Evolutionary conservation across 2,329 filamentous ascomycete genomes (phyloP).

Genomic region (Aspergillus sp.): DNA sequence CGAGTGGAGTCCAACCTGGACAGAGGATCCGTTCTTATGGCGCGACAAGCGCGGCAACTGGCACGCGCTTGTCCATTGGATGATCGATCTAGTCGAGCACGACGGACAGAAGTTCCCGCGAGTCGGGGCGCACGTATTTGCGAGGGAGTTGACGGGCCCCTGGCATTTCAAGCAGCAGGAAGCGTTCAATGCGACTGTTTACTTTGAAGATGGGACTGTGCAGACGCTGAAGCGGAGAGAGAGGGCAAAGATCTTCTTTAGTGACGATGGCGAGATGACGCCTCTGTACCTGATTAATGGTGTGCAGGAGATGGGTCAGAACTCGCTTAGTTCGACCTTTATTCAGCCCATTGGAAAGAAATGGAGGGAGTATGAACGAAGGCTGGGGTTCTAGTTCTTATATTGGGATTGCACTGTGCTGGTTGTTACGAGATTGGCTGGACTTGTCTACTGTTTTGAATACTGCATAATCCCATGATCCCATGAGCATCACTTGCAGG

Average conservation of each 20-base stretch:
- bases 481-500: too few relatives aligned
- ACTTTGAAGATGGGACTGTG: slow-evolving; percentile 47
- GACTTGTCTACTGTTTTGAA: too few relatives aligned
- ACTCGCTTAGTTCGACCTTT: slow-evolving; percentile 43
- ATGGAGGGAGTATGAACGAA: slow-evolving; percentile 16
- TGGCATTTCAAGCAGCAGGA: slow-evolving; percentile 40
- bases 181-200: slow-evolving; percentile 31
- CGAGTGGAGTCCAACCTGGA: slow-evolving; percentile 23
- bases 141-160: slow-evolving; percentile 31
- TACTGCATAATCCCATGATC: too few relatives aligned
- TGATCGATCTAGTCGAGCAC: slow-evolving; percentile 34
- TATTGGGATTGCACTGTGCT: too few relatives aligned
- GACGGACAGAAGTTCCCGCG: slow-evolving; percentile 33
- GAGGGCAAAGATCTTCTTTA: slow-evolving; percentile 56
- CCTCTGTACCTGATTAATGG: slow-evolving; percentile 55
- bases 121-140: slow-evolving; percentile 40
- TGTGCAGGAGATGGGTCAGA: slow-evolving; percentile 48
- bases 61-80: slow-evolving; percentile 41
- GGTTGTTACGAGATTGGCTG: too few relatives aligned
- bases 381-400: not conserved
- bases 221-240: slow-evolving; percentile 51
- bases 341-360: slow-evolving; percentile 45
- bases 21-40: slow-evolving; percentile 44
- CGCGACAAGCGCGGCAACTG: slow-evolving; percentile 41
- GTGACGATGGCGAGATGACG: slow-evolving; percentile 50